phyloP scores from a whole-genome alignment of 805 yeast genomes.

The Wickerhamiella sorbophila region DNA sequence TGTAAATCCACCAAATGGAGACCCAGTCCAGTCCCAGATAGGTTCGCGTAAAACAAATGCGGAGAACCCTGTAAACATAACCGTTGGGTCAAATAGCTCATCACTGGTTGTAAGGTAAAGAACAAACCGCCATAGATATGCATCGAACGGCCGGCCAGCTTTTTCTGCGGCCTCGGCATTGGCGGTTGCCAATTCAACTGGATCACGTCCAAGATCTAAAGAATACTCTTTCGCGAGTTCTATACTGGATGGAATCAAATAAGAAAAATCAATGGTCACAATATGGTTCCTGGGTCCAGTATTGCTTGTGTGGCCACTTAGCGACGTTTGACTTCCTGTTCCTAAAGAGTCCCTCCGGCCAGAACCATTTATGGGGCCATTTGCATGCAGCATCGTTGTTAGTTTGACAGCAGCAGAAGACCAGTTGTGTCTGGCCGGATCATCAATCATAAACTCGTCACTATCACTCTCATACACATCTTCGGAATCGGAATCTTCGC shows the following conservation, averaged over 20 bases:
- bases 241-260: constrained; percentile 60
- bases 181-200: constrained; percentile 49
- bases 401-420: constrained; percentile 6
- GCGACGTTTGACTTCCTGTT: not conserved
- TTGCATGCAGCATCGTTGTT: not conserved
- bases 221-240: constrained; percentile 36
- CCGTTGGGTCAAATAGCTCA: constrained; percentile 12
- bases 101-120: constrained; percentile 12
- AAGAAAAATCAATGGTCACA: constrained; percentile 42
- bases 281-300: constrained; percentile 31
- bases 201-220: constrained; percentile 28
- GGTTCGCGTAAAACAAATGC: not conserved
- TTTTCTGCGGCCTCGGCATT: constrained; percentile 58
- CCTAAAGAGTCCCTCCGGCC: constrained; percentile 9
- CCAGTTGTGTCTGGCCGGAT: constrained; percentile 8
- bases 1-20: constrained; percentile 62
- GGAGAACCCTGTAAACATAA: not conserved
- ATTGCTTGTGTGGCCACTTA: constrained; percentile 34
- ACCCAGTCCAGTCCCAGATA: constrained; percentile 52
- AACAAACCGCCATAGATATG: constrained; percentile 53
- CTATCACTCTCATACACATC: constrained; percentile 13
- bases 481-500: constrained; percentile 11
- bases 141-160: constrained; percentile 45
- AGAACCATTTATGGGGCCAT: constrained; percentile 7
- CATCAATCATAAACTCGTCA: constrained; percentile 13